phyloP scores from a whole-genome alignment of 2,329 filamentous ascomycete species.

The Ceratocystis harringtonii region DNA sequence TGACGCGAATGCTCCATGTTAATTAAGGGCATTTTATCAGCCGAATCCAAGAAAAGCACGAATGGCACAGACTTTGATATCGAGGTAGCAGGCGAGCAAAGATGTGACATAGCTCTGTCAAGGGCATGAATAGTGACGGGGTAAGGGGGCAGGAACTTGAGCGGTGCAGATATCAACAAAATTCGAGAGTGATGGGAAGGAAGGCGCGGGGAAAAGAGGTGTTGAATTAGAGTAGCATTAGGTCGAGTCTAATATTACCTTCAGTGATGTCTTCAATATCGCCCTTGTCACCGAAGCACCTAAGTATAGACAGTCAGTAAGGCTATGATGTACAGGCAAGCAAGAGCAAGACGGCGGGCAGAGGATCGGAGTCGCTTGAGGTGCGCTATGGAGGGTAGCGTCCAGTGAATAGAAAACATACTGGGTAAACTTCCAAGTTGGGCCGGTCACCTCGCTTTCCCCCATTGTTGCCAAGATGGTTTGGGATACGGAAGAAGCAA shows the following conservation, averaged over 20 bases:
- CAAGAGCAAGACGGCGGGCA: background rate
- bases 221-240: background rate
- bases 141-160: background rate
- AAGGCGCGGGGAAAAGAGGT: constrained; percentile 5
- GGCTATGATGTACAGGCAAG: background rate
- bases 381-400: background rate
- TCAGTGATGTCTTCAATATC: constrained; percentile 98
- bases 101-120: background rate
- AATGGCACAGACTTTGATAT: background rate
- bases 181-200: background rate
- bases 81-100: background rate
- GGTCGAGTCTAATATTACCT: constrained; percentile 38
- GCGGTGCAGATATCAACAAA: background rate
- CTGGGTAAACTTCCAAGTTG: constrained; percentile 99
- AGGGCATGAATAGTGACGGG: background rate
- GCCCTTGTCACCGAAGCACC: constrained; percentile 98
- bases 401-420: constrained; percentile 37
- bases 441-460: constrained; percentile 84
- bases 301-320: constrained; percentile 27
- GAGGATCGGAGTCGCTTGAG: background rate
- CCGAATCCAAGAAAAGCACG: background rate
- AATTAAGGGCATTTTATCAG: background rate
- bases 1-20: background rate
- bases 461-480: constrained; percentile 71
- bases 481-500: constrained; percentile 29